Conservation (phyloP, 768 basidiomycete species). For the Lactifluus subvellereus region DNA sequence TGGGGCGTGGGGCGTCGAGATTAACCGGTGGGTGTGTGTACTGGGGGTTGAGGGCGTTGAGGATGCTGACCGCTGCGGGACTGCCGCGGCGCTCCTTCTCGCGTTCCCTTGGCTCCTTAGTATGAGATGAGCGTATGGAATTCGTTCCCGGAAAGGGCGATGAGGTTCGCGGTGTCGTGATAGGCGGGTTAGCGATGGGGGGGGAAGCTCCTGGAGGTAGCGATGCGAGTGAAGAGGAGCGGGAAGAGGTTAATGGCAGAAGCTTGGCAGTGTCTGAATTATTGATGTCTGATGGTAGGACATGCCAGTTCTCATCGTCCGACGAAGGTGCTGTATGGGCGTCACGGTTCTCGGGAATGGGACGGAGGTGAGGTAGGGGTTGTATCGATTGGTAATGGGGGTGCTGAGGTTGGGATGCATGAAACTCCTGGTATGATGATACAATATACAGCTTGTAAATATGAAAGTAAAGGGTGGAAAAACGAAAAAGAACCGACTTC, state of each 20-base stretch:
- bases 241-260: conserved; percentile 34
- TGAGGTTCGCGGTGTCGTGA: conserved; percentile 12
- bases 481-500: conserved; percentile 25
- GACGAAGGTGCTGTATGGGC: conserved; percentile 27
- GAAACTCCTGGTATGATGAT: conserved; percentile 6
- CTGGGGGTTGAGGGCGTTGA: conserved; percentile 58
- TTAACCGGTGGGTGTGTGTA: conserved; percentile 24
- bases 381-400: neutral
- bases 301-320: conserved; percentile 45
- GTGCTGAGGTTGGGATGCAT: conserved; percentile 11
- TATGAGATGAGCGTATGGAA: conserved; percentile 16
- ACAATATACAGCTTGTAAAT: neutral
- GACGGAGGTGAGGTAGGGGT: conserved; percentile 17
- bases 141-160: conserved; percentile 10
- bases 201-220: conserved; percentile 42
- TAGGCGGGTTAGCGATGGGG: conserved; percentile 30
- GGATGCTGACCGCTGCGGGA: conserved; percentile 46
- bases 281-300: conserved; percentile 28
- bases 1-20: conserved; percentile 26
- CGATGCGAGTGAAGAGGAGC: conserved; percentile 47
- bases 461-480: neutral
- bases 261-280: conserved; percentile 22
- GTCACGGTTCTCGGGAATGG: conserved; percentile 12
- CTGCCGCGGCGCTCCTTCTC: conserved; percentile 27
- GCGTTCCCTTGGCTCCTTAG: conserved; percentile 27